Evolutionary conservation across 768 basidiomycete species (phyloP).

Genomic region (Podaxis carcinomalis): DNA sequence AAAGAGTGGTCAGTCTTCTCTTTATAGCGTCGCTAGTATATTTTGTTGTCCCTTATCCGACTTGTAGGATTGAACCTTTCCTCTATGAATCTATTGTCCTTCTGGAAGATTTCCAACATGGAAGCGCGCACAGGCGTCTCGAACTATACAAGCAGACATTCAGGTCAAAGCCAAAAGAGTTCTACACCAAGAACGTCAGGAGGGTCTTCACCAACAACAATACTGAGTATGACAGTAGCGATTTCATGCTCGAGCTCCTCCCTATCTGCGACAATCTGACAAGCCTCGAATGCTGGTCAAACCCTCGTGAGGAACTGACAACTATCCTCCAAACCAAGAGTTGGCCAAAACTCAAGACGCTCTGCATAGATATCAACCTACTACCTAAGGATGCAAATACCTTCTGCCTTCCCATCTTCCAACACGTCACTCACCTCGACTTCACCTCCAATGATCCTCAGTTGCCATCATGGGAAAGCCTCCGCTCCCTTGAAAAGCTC

Average conservation of each 20-base stretch:
- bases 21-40: background rate
- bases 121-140: background rate
- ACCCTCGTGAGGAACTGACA: background rate
- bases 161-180: background rate
- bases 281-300: constrained; percentile 5
- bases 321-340: background rate
- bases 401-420: constrained; percentile 6
- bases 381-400: constrained; percentile 5
- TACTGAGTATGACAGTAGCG: background rate
- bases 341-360: background rate
- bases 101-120: background rate
- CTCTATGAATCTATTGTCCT: background rate
- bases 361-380: constrained; percentile 1
- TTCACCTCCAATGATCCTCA: constrained; percentile 1
- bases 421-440: constrained; percentile 4
- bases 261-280: constrained; percentile 1
- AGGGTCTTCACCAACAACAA: constrained; percentile 3
- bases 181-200: background rate
- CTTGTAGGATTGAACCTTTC: background rate
- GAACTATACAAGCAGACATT: background rate
- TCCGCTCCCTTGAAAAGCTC: background rate
- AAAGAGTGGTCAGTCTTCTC: background rate
- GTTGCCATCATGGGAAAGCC: constrained; percentile 1
- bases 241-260: constrained; percentile 1
- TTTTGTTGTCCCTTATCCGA: background rate